Base-by-base conservation (phyloP, 176 grass and related monocot species). In the Musa itinerans region DNA sequence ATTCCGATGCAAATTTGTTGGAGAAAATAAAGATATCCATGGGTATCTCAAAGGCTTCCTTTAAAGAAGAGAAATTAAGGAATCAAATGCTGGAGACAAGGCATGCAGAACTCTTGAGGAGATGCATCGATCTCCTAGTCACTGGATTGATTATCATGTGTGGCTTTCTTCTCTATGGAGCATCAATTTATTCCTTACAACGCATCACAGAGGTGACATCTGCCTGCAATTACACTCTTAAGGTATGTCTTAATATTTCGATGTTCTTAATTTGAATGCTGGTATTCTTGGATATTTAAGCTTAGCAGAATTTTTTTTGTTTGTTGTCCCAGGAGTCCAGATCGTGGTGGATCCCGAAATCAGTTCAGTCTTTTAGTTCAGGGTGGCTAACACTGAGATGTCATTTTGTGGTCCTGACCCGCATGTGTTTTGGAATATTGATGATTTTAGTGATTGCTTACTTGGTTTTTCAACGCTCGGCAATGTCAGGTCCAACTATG, bases 61-160 rank as follows among this genome's bases (percentile, higher is more conserved):
- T 99, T 51, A 84, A 76, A 79, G 84, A 66, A 75, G 90, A 99
- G 55, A 99, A 91, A 86, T 76, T 99, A 24, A 89, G 75, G 73
- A 94, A 89, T 78, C 82, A 84, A 73, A 89, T 91, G 86, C 76
- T 86, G 82, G 95, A 99, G 61, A 65, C 83, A 13, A 84, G 76
- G 52, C 74, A 91, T 50, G 79, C 86, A 74, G 73, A 99, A 75
- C 80, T 99, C 54, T 66, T 94, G 20, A 82, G 82, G 74, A 83
- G 63, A 10, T 92, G 89, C 72, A 94, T 89, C 29, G 95, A 99
- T 84, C 82, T 94, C 64, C 86, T 99, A 78, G 84, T 87, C 52
- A 87, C 80, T 89, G 95, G 84, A 1, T 86, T 99, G 54, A 84
- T 99, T 82, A 85, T 99, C 76, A 99, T 99, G 90, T 89, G 82